A percentile compares a stretch with the other conserved stretches of the same genome.
phyloP scores from a whole-genome alignment of 306 rosid genomes.

The Castanea mollissima region DNA sequence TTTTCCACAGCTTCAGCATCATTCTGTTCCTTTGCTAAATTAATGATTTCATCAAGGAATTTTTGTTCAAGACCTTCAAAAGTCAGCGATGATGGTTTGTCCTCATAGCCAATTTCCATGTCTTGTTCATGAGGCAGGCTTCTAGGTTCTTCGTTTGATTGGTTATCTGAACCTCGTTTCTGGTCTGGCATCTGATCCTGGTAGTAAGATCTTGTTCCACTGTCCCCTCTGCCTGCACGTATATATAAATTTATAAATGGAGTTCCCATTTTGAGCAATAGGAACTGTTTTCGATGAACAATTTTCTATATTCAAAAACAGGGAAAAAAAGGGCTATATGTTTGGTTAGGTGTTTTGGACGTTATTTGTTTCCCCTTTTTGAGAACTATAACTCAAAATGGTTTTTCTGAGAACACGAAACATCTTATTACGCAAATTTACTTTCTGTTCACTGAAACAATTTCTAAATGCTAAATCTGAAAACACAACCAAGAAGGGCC shows the following conservation, averaged over 20 bases:
- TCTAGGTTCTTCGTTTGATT: conserved; percentile 15
- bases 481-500: too few relatives aligned
- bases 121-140: conserved; percentile 20
- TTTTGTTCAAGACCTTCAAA: conserved; percentile 32
- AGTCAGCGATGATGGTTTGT: conserved; percentile 19
- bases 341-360: not conserved
- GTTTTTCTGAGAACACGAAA: too few relatives aligned
- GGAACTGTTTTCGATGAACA: too few relatives aligned
- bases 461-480: too few relatives aligned
- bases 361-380: too few relatives aligned
- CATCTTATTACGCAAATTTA: too few relatives aligned
- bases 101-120: conserved; percentile 37
- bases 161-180: not conserved
- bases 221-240: conserved; percentile 22
- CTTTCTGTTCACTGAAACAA: too few relatives aligned
- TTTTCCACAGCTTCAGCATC: conserved; percentile 32
- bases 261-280: too few relatives aligned
- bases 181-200: conserved; percentile 19
- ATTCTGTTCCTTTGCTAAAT: conserved; percentile 21
- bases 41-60: conserved; percentile 27
- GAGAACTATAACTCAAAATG: too few relatives aligned
- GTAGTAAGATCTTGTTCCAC: conserved; percentile 7
- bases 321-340: too few relatives aligned
- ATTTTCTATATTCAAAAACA: too few relatives aligned
- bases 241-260: not conserved